Conservation (phyloP, 805 yeast species). For the Pichia occidentalis region DNA sequence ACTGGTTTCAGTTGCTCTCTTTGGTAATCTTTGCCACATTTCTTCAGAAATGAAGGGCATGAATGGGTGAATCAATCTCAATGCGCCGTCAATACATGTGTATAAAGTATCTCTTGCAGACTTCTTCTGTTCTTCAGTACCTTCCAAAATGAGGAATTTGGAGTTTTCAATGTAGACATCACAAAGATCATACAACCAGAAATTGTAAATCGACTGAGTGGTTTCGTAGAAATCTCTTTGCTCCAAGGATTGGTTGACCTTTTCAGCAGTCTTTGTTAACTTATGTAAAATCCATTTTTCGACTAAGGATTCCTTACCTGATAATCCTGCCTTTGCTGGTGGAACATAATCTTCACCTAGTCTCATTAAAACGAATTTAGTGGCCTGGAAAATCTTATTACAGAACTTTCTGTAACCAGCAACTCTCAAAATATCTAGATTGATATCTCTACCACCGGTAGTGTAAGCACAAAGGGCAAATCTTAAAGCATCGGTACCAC, state of each 20-base stretch:
- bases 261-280: slow-evolving; percentile 61
- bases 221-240: slow-evolving; percentile 84
- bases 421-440: slow-evolving; percentile 90
- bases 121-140: slow-evolving; percentile 73
- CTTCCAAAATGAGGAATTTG: slow-evolving; percentile 86
- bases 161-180: slow-evolving; percentile 98
- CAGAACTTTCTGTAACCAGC: slow-evolving; percentile 99
- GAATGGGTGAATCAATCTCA: slow-evolving; percentile 91
- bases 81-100: slow-evolving; percentile 86
- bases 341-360: slow-evolving; percentile 86
- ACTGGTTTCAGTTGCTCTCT: slow-evolving; percentile 64
- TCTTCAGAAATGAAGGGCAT: slow-evolving; percentile 98
- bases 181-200: slow-evolving; percentile 92
- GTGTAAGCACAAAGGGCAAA: slow-evolving; percentile 97
- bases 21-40: slow-evolving; percentile 98
- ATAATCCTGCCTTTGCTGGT: slow-evolving; percentile 49
- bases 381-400: slow-evolving; percentile 98
- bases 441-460: slow-evolving; percentile 98
- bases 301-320: slow-evolving; percentile 83
- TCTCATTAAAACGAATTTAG: slow-evolving; percentile 91
- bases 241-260: slow-evolving; percentile 62
- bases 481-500: slow-evolving; percentile 98
- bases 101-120: slow-evolving; percentile 93
- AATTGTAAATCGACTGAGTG: slow-evolving; percentile 81
- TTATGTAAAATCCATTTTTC: slow-evolving; percentile 96